Conservation (phyloP, 2,329 filamentous ascomycete genomes). For the Nothopassalora personata region DNA sequence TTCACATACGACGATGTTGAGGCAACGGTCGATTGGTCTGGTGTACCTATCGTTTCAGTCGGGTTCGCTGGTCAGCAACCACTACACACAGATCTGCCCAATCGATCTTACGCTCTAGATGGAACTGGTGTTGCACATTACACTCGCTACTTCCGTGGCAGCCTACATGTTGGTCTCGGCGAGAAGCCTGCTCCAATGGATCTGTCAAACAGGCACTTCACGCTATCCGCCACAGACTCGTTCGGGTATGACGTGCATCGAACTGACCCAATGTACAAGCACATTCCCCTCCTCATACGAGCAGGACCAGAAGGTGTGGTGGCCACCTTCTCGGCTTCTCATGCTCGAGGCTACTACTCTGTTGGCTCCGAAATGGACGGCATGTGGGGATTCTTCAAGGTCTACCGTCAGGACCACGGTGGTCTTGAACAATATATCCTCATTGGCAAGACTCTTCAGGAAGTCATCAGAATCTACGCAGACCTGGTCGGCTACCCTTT, state of each 20-base stretch:
- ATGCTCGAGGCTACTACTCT: slow-evolving; percentile 59
- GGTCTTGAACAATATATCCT: slow-evolving; percentile 68
- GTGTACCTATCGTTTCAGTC: slow-evolving; percentile 55
- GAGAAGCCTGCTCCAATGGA: slow-evolving; percentile 72
- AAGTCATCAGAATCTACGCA: slow-evolving; percentile 62
- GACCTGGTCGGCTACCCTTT: slow-evolving; percentile 63
- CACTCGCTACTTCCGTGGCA: slow-evolving; percentile 55
- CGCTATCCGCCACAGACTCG: slow-evolving; percentile 63
- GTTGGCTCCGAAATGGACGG: slow-evolving; percentile 70
- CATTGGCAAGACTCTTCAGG: slow-evolving; percentile 59
- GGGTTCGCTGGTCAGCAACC: slow-evolving; percentile 47
- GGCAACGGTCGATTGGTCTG: slow-evolving; percentile 55
- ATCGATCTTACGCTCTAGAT: slow-evolving; percentile 62
- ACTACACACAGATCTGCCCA: slow-evolving; percentile 58
- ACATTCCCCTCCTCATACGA: slow-evolving; percentile 68
- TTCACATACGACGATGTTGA: slow-evolving; percentile 43
- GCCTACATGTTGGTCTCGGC: slow-evolving; percentile 64
- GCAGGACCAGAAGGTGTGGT: slow-evolving; percentile 59
- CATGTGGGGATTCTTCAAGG: slow-evolving; percentile 69
- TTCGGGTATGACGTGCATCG: slow-evolving; percentile 69
- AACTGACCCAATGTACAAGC: slow-evolving; percentile 70
- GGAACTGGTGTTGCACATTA: slow-evolving; percentile 60
- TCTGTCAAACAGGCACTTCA: slow-evolving; percentile 60
- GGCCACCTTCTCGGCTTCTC: slow-evolving; percentile 62
- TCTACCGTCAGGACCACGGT: slow-evolving; percentile 66